Base-by-base conservation (phyloP, 169 alveolate species). In the Fabrea salina region DNA sequence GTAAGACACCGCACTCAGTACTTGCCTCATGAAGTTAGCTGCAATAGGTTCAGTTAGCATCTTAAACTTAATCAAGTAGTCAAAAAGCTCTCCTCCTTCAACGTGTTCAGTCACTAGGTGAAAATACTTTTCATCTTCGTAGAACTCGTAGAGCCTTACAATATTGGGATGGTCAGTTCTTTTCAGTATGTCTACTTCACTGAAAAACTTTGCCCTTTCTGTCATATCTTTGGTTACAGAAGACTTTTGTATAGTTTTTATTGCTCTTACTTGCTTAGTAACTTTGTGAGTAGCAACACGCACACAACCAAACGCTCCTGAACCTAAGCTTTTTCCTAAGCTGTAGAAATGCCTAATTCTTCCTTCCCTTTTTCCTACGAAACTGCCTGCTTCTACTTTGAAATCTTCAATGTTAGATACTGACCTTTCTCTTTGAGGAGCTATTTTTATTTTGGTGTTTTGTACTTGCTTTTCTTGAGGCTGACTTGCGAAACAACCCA, bases 1-100 rank as follows among this genome's bases (percentile, higher is more conserved):
- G 58, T 88, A 89, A 35, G 81, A 86, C 4, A 92, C 94, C 19
- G 94, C 96, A 16, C 91, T 86, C 33, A 92, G 82, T 8, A 92
- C 64, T 81, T 92, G 82, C 72, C 88, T 75, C 88, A 92, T 92
- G 41, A 89, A 79, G 25, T 86, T 80, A 5, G 94, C 90, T 16
- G 96, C 96, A 54, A 75, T 80, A 25, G 72, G 78, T 79, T 92
- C 96, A 49, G 83, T 74, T 50, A 89, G 90, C 22, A 70, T 54
- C 13, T 81, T 87, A 56, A 76, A 82, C 49, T 86, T 61, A 5
- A 87, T 82, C 16, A 92, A 85, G 40, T 80, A 64, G 80, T 92
- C 92, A 76, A 92, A 87, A 39, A 92, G 85, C 79, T 92, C 96
- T 7, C 96, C 94, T 33, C 96, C 96, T 35, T 86, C 70, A 16